phyloP scores from a whole-genome alignment of 2,329 filamentous ascomycete genomes.

The Pseudocercospora musae region DNA sequence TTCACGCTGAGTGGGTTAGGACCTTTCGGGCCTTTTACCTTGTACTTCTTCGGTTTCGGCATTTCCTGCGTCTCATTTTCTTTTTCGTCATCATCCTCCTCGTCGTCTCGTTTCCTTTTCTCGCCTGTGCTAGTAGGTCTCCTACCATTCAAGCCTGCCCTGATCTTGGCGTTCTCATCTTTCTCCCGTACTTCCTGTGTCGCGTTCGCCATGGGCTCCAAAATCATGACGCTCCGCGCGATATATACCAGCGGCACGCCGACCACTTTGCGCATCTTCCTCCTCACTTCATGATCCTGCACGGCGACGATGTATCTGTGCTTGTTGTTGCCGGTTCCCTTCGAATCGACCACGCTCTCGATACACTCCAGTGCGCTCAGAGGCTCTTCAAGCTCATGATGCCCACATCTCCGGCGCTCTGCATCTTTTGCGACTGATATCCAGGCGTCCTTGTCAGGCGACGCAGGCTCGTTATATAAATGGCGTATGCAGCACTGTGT shows the following conservation, averaged over 20 bases:
- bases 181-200: constrained; percentile 61
- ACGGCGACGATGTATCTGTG: constrained; percentile 75
- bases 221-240: constrained; percentile 72
- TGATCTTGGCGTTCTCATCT: constrained; percentile 73
- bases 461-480: constrained; percentile 56
- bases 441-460: constrained; percentile 49
- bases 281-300: constrained; percentile 64
- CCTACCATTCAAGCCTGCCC: constrained; percentile 56
- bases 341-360: constrained; percentile 72
- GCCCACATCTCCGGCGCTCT: constrained; percentile 74
- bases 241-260: constrained; percentile 78
- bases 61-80: constrained; percentile 27
- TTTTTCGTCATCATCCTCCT: constrained; percentile 28
- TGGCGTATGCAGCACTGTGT: constrained; percentile 79
- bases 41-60: constrained; percentile 52
- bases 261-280: constrained; percentile 61
- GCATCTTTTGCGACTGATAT: constrained; percentile 72
- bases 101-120: constrained; percentile 34
- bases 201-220: constrained; percentile 71
- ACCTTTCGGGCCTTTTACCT: constrained; percentile 60
- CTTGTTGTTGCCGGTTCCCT: constrained; percentile 68
- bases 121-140: constrained; percentile 22
- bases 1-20: constrained; percentile 70
- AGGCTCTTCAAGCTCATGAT: constrained; percentile 71
- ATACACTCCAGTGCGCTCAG: constrained; percentile 69